A percentile compares a stretch with the other conserved stretches of the same genome.
phyloP scores from a whole-genome alignment of 345 rosid genomes.

The Moringa oleifera region DNA sequence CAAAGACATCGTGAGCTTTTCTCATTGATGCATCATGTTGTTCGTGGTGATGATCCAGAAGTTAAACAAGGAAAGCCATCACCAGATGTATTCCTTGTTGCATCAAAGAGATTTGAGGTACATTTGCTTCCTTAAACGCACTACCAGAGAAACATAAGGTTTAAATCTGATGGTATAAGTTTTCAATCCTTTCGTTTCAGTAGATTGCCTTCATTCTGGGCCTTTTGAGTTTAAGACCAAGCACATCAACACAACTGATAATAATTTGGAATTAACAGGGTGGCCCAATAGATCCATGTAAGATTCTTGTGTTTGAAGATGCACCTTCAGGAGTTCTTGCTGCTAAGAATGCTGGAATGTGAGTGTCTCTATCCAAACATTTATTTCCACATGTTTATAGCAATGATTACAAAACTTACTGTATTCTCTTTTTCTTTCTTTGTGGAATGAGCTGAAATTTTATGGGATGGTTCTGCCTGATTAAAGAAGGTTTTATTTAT shows the following conservation, averaged over 20 bases:
- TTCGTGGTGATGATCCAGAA: constrained; percentile 91
- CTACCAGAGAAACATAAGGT: too few species aligned
- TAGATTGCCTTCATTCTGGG: background rate
- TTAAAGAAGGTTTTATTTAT: too few species aligned
- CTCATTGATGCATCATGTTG: constrained; percentile 89
- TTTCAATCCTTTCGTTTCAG: background rate
- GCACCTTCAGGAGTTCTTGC: constrained; percentile 92
- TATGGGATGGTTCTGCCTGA: too few species aligned
- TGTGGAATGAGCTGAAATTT: too few species aligned
- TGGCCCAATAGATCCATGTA: constrained; percentile 49
- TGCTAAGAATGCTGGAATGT: constrained; percentile 92
- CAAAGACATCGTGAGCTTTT: constrained; percentile 72
- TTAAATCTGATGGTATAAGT: background rate
- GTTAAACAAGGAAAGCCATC: constrained; percentile 92
- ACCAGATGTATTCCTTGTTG: constrained; percentile 83
- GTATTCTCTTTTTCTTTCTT: too few species aligned
- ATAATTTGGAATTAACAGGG: constrained; percentile 35
- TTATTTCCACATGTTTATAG: background rate
- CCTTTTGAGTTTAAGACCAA: background rate
- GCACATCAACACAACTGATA: background rate
- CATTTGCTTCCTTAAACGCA: background rate
- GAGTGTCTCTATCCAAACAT: constrained; percentile 30
- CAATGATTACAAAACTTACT: too few species aligned
- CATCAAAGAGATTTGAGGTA: constrained; percentile 93
- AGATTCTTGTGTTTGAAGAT: constrained; percentile 83